Conservation (phyloP, 148 eudicot genomes). For the Drosera capensis region DNA sequence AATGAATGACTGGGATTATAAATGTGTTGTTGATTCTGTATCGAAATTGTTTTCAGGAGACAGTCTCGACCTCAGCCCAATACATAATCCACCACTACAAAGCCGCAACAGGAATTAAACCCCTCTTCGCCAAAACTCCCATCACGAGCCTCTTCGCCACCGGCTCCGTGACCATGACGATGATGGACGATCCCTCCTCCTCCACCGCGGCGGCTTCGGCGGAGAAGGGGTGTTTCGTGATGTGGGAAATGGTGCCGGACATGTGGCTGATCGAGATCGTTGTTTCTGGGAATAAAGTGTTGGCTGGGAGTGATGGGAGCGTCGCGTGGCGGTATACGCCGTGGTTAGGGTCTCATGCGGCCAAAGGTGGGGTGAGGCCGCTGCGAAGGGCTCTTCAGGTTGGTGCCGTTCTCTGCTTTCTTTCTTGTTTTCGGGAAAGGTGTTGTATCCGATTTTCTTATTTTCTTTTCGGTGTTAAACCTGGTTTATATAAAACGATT, state of each 20-base stretch:
- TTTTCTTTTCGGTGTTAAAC: background rate
- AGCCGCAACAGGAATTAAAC: conserved; percentile 91
- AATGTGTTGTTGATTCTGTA: background rate
- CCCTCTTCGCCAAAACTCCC: conserved; percentile 40
- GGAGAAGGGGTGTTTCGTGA: conserved; percentile 79
- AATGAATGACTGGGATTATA: background rate
- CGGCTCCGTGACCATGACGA: conserved; percentile 71
- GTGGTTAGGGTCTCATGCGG: conserved; percentile 86
- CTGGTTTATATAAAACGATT: no score
- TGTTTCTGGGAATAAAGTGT: conserved; percentile 63
- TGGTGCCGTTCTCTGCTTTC: conserved; percentile 1
- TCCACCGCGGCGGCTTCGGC: conserved; percentile 11
- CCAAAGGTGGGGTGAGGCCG: conserved; percentile 83
- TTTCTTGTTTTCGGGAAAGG: background rate
- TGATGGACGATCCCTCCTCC: conserved; percentile 49
- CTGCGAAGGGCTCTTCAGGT: conserved; percentile 88
- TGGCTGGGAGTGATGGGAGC: conserved; percentile 84
- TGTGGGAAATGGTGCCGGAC: conserved; percentile 91
- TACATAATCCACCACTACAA: conserved; percentile 87
- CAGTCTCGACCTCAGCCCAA: conserved; percentile 75
- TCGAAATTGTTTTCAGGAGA: background rate
- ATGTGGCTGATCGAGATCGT: conserved; percentile 86
- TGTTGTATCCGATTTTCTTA: background rate
- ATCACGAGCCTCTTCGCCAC: conserved; percentile 70
- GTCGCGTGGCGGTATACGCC: conserved; percentile 98